Percentiles rank a stretch among this genome's conserved stretches.
These are phyloP conservation scores for Penicillium simplicissimum DNA, from an alignment of 495 filamentous ascomycete genomes.

Conservation along the genomic window DNA sequence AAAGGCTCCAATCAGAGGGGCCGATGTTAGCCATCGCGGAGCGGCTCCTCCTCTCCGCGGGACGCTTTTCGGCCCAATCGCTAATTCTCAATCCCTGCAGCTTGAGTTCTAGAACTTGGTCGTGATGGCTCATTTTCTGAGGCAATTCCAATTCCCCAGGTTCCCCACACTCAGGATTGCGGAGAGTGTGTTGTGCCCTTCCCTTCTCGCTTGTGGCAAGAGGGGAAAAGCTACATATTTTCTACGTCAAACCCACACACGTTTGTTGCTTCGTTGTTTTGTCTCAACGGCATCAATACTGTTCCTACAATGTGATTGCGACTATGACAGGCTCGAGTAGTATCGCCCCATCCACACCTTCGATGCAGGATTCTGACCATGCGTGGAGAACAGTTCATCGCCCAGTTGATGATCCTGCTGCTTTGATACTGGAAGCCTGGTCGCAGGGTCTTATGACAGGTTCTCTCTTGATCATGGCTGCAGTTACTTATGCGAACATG, in stretches of 20 bases:
- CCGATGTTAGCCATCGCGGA: neutral
- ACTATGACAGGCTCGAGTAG: neutral
- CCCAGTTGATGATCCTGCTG: conserved; percentile 17
- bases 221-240: neutral
- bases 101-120: neutral
- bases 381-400: neutral
- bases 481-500: conserved; percentile 33
- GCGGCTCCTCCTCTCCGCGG: neutral
- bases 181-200: neutral
- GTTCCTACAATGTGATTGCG: neutral
- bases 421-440: conserved; percentile 32
- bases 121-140: neutral
- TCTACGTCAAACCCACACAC: neutral
- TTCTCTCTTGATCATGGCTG: conserved; percentile 30
- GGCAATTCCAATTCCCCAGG: neutral
- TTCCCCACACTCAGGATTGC: neutral
- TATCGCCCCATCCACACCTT: neutral
- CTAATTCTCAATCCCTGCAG: neutral
- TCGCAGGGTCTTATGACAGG: conserved; percentile 36
- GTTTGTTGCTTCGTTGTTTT: neutral
- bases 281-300: neutral
- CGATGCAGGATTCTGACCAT: neutral
- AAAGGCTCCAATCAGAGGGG: neutral
- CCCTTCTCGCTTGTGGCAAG: neutral
- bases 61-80: neutral